Evolutionary conservation across 805 yeast genomes (phyloP).

Genomic region (Metschnikowia similis): DNA sequence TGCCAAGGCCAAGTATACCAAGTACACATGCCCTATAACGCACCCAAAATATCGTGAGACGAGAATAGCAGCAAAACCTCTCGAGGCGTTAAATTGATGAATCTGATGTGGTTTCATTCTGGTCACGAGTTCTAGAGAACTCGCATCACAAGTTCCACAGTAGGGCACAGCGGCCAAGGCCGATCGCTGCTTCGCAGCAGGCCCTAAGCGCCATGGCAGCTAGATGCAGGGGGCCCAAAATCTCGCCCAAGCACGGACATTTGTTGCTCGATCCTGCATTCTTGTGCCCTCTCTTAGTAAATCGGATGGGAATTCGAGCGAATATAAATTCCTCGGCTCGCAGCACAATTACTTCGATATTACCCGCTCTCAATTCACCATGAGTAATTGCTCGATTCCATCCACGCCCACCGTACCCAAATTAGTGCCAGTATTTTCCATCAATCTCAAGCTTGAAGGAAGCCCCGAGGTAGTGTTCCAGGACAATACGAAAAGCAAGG

Average conservation of each 20-base stretch:
- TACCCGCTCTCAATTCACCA: background rate
- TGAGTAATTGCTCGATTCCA: background rate
- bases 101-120: no score
- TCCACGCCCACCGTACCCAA: conserved; percentile 15
- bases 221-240: background rate
- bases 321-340: background rate
- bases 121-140: no score
- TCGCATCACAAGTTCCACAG: no score
- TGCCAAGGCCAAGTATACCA: no score
- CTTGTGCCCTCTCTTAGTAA: background rate
- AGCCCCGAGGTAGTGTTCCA: conserved; percentile 19
- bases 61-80: no score
- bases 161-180: no score
- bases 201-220: background rate
- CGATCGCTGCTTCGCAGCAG: no score
- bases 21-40: no score
- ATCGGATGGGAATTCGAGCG: background rate
- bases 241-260: background rate
- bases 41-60: no score
- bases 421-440: conserved; percentile 28
- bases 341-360: background rate
- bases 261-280: background rate
- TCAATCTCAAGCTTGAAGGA: conserved; percentile 25
- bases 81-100: no score
- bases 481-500: conserved; percentile 16